A percentile compares a stretch with the other conserved stretches of the same genome.
Conservation (phyloP, 192 early-diverging fungal genomes). For the Lobosporangium transversale region DNA sequence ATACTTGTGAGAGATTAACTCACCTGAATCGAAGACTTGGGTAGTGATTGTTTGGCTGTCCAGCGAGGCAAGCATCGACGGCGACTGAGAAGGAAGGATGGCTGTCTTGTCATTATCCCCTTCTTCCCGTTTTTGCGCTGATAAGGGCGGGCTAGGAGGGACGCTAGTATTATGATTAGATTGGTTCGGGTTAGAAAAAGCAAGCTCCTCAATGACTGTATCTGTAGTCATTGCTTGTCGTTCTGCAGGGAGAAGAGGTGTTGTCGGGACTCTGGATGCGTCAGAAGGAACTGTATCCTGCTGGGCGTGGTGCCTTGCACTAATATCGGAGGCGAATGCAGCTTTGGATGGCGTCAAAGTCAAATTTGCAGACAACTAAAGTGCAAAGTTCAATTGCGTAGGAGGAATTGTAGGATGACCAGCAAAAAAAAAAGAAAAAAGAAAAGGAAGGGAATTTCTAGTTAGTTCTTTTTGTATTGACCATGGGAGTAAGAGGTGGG, state of each 20-base stretch:
- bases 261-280: slow-evolving; percentile 9
- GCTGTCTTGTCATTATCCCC: too few relatives aligned
- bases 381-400: too few relatives aligned
- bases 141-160: slow-evolving; percentile 4
- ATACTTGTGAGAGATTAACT: neutral
- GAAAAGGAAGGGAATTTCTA: neutral
- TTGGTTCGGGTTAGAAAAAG: neutral
- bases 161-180: too few relatives aligned
- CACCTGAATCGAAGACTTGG: too few relatives aligned
- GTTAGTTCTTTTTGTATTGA: too few relatives aligned
- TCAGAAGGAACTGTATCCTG: slow-evolving; percentile 14
- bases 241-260: slow-evolving; percentile 1
- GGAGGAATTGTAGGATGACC: neutral
- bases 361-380: slow-evolving; percentile 16
- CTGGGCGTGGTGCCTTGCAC: slow-evolving; percentile 5
- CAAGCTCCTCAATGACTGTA: slow-evolving; percentile 9
- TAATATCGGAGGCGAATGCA: slow-evolving; percentile 1
- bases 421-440: neutral
- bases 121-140: neutral
- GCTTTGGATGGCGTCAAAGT: slow-evolving; percentile 22
- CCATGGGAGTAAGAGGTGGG: neutral
- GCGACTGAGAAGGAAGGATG: too few relatives aligned
- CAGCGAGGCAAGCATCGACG: too few relatives aligned
- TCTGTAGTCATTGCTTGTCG: slow-evolving; percentile 19
- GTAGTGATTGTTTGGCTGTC: too few relatives aligned